A percentile compares a stretch with the other conserved stretches of the same genome.
These are phyloP conservation scores for Hansenula anomala DNA, from an alignment of 1,139 yeast species.

Conservation along the genomic window DNA sequence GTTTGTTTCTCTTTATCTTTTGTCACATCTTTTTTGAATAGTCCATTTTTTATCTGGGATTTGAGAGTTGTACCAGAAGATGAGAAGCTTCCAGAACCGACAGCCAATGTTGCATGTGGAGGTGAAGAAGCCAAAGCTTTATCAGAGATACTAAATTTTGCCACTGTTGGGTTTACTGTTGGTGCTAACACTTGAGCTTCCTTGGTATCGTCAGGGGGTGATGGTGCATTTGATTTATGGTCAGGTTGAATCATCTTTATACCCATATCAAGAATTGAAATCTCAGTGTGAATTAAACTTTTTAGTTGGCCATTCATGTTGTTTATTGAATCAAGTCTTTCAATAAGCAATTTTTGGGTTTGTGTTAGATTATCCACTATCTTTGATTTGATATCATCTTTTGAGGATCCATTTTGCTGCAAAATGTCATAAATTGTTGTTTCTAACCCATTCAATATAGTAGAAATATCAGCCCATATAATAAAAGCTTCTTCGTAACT, in stretches of 20 bases:
- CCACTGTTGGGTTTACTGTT: not conserved
- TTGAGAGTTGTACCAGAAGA: not conserved
- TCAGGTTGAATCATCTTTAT: not conserved
- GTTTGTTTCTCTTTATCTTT: not conserved
- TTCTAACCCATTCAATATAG: slow-evolving; percentile 11
- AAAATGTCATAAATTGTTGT: not conserved
- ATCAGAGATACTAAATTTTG: not conserved
- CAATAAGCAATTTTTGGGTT: slow-evolving; percentile 9
- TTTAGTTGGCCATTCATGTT: not conserved
- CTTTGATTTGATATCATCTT: not conserved
- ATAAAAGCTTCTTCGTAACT: slow-evolving; percentile 23
- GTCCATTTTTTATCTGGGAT: not conserved
- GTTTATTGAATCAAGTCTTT: slow-evolving; percentile 5
- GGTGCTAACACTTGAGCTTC: no score
- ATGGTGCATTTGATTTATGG: not conserved
- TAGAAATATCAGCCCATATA: slow-evolving; percentile 37
- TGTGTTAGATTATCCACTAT: not conserved
- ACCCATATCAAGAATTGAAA: not conserved
- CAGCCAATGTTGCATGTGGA: not conserved
- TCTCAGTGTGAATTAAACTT: not conserved
- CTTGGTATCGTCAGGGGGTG: no score
- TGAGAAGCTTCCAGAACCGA: not conserved
- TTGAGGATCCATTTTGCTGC: not conserved
- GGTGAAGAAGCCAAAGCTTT: not conserved
- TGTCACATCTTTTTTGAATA: not conserved